These are phyloP conservation scores for Amphibolis antarctica DNA, from an alignment of 106 monocot genomes.

Conservation along the genomic window DNA sequence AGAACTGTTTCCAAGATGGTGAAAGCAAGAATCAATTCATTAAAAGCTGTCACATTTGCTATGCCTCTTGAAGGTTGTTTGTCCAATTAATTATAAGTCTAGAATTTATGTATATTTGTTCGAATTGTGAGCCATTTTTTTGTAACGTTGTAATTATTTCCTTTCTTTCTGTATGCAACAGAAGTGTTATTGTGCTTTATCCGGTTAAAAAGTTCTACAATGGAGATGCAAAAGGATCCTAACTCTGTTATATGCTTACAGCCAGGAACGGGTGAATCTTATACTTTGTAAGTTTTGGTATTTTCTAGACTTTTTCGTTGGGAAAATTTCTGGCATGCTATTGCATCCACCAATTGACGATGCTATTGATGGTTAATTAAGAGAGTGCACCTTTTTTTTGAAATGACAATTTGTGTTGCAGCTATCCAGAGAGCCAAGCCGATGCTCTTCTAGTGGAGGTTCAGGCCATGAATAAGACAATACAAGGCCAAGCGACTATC, in stretches of 20 bases:
- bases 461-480: conserved; percentile 29
- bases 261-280: conserved; percentile 60
- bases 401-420: conserved; percentile 17
- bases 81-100: too few species aligned
- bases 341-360: neutral
- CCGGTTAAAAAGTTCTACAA: conserved; percentile 41
- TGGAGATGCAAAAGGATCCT: conserved; percentile 17
- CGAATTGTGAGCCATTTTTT: neutral
- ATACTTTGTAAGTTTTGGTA: conserved; percentile 50
- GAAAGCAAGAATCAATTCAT: conserved; percentile 49
- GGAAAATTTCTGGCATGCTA: neutral
- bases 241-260: conserved; percentile 30
- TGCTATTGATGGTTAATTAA: neutral
- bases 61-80: conserved; percentile 45
- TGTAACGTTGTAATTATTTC: neutral
- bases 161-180: conserved; percentile 2
- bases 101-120: too few species aligned
- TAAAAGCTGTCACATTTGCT: conserved; percentile 38
- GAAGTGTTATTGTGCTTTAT: conserved; percentile 51
- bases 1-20: conserved; percentile 43
- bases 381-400: neutral
- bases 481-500: conserved; percentile 45
- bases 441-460: conserved; percentile 67
- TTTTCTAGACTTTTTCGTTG: conserved; percentile 1
- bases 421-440: conserved; percentile 61